Conservation (phyloP, 805 yeast genomes). For the Teunomyces cretensis region DNA sequence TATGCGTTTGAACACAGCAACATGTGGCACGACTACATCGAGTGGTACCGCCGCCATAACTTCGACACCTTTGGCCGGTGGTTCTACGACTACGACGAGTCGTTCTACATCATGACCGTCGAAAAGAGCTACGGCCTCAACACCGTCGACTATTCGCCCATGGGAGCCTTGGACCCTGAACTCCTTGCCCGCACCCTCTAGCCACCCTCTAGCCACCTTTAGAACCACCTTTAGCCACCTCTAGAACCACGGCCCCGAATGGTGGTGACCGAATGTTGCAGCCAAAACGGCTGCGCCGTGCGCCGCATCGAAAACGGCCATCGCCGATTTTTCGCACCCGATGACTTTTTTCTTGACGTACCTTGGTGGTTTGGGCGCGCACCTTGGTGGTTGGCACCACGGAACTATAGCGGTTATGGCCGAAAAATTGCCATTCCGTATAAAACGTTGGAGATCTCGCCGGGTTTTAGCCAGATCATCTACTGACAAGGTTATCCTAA, state of each 20-base stretch:
- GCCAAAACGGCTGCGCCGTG: too few relatives aligned
- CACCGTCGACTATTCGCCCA: neutral
- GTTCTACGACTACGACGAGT: constrained; percentile 13
- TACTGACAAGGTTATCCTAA: neutral
- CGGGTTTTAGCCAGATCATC: neutral
- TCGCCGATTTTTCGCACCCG: too few relatives aligned
- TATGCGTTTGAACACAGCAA: constrained; percentile 15
- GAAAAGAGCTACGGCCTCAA: neutral
- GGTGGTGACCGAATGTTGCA: too few relatives aligned
- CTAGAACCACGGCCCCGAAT: too few relatives aligned
- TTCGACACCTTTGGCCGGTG: constrained; percentile 11
- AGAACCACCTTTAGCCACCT: too few relatives aligned
- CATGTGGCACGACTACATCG: constrained; percentile 30
- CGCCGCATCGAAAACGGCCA: too few relatives aligned
- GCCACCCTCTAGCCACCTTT: neutral
- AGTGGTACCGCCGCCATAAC: constrained; percentile 18
- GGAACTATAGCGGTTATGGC: neutral
- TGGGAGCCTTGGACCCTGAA: neutral
- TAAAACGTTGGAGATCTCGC: neutral
- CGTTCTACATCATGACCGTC: constrained; percentile 7
- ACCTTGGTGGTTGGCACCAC: too few relatives aligned
- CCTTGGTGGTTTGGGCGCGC: too few relatives aligned
- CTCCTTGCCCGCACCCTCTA: neutral
- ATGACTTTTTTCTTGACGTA: too few relatives aligned
- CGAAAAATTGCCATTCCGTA: neutral